These are phyloP conservation scores for Neurospora sublineolata DNA, from an alignment of 495 filamentous ascomycete genomes.

Conservation along the genomic window DNA sequence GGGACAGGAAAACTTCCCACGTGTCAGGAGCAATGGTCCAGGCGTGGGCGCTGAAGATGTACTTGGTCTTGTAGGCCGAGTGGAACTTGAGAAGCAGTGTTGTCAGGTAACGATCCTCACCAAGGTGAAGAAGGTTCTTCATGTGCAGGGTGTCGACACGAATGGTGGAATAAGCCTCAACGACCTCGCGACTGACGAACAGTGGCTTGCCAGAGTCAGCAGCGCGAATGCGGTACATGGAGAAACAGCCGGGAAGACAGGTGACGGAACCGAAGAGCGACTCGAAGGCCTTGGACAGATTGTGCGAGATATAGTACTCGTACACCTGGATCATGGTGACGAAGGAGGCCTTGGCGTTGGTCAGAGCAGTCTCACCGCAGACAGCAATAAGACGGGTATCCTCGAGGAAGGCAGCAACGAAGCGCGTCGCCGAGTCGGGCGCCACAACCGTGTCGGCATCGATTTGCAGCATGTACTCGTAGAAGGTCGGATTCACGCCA, in stretches of 20 bases:
- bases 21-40: conserved; percentile 94
- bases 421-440: conserved; percentile 79
- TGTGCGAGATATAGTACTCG: conserved; percentile 99
- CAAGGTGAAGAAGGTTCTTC: conserved; percentile 94
- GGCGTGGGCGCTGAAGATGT: conserved; percentile 80
- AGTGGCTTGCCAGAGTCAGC: conserved; percentile 89
- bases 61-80: conserved; percentile 94
- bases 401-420: conserved; percentile 82
- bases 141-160: conserved; percentile 96
- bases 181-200: conserved; percentile 84
- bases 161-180: conserved; percentile 77
- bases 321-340: conserved; percentile 99
- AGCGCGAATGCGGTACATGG: conserved; percentile 93
- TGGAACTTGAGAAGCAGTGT: conserved; percentile 90
- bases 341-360: conserved; percentile 84
- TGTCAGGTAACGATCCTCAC: conserved; percentile 92
- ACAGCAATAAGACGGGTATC: conserved; percentile 87
- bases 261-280: conserved; percentile 95
- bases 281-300: conserved; percentile 96
- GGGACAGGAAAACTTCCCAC: conserved; percentile 89
- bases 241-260: conserved; percentile 95
- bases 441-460: conserved; percentile 95
- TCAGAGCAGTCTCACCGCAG: conserved; percentile 88
- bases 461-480: conserved; percentile 94
- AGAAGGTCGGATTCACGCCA: conserved; percentile 95